Percentiles rank a stretch among this genome's conserved stretches.
Conservation (phyloP, 1,139 yeast genomes). For the Suhomyces bokatorum region DNA sequence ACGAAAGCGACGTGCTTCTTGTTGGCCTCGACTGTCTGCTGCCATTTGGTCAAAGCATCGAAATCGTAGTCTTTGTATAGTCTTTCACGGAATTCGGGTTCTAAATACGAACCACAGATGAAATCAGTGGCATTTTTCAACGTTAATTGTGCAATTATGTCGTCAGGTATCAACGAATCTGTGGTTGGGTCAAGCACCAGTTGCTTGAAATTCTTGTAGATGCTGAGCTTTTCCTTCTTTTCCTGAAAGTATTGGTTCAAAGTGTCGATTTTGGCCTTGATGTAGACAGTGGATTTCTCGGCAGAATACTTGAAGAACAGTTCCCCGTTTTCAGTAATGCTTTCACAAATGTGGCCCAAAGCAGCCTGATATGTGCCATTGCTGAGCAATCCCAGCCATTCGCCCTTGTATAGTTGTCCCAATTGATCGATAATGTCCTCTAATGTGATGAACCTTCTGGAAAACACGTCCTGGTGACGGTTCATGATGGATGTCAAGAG, state of each 20-base stretch:
- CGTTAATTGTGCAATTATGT: constrained; percentile 27
- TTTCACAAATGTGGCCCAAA: constrained; percentile 44
- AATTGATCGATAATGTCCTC: constrained; percentile 53
- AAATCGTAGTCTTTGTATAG: constrained; percentile 22
- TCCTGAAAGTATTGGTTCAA: constrained; percentile 28
- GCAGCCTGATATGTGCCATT: constrained; percentile 21
- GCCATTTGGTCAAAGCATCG: constrained; percentile 29
- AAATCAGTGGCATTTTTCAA: constrained; percentile 31
- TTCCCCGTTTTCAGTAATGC: constrained; percentile 49
- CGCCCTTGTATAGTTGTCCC: constrained; percentile 18
- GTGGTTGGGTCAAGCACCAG: constrained; percentile 25
- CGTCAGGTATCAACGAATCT: constrained; percentile 26
- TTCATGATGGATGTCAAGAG: constrained; percentile 41
- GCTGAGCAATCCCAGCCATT: constrained; percentile 30
- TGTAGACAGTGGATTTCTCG: constrained; percentile 30
- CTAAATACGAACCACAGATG: constrained; percentile 30
- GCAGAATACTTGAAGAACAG: constrained; percentile 46
- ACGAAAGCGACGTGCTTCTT: constrained; percentile 35
- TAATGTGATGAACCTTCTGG: constrained; percentile 39
- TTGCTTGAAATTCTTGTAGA: constrained; percentile 17
- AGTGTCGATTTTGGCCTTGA: constrained; percentile 31
- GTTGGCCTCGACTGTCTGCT: constrained; percentile 26
- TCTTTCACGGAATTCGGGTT: constrained; percentile 18
- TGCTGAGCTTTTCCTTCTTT: constrained; percentile 12
- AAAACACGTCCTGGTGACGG: constrained; percentile 24